Evolutionary conservation across 2,329 filamentous ascomycete genomes (phyloP), one percentile per base, ranked within the genome.

Genomic region (Neofusicoccum umdonicola): DNA sequence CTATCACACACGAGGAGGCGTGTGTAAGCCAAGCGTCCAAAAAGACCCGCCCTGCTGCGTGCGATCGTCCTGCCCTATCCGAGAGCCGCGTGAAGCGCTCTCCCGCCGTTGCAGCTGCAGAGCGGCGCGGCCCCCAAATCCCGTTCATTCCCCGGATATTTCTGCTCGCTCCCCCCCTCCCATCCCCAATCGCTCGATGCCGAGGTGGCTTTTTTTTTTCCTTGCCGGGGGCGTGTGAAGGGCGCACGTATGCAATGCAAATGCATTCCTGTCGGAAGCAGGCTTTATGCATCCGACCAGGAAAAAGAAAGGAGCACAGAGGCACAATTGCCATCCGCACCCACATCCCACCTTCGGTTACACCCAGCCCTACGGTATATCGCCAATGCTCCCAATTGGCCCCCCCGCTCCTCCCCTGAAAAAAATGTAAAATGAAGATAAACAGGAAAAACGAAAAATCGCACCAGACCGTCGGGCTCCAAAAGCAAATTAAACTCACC

Each of bases 201-300:
- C 11, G 11, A 39, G 37, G 37, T 4, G 37, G 44, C 19, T 9
- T 47, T 27, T 48, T 9, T 22, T 48, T 48, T 9, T 48, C 9
- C 11, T 48, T 11, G 27, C 27, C 7, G 15, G 41, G 12, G 19
- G 7, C 31, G 47, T 50, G 15, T 31, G 47, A 8, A 50, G n/a
- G 22, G 27, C 15, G 47, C 31, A 13, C 37, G 37, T 13, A 51
- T 51, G 47, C 47, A 51, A 51, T 41, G 12, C 17, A n/a, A 13
- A 22, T 56, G 52, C 54, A 58, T 17, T 45, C 54, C 54, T 31
- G 15, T 39, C 54, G 54, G 54, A 58, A 27, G 54, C 54, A 58
- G 15, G 54, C 19, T 11, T n/a, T 13, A 13, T 58, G 54, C 54
- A 17, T 58, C 54, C 39, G 41, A 12, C 39, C 39, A 34, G 41